Evolutionary conservation across 257 asterid species (phyloP).

Genomic region (Solanum ossicruentum): DNA sequence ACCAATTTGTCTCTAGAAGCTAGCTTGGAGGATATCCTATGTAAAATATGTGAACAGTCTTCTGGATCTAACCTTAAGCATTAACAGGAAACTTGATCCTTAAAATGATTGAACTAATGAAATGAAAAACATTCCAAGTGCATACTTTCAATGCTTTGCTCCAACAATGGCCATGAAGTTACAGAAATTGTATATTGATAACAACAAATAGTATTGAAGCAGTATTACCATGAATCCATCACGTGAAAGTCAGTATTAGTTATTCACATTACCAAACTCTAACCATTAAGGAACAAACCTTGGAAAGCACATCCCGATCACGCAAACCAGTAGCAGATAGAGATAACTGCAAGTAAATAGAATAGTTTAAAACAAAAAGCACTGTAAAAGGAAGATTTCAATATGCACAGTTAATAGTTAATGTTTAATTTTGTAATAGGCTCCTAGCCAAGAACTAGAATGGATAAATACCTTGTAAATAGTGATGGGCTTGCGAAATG

Average conservation of each 20-base stretch:
- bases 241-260: not conserved
- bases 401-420: not conserved
- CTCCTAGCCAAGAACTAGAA: not conserved
- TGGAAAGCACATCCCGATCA: conserved; percentile 84
- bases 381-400: not conserved
- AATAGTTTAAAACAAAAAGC: not conserved
- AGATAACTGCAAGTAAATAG: conserved; percentile 56
- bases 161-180: not conserved
- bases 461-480: not conserved
- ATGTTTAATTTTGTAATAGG: not conserved
- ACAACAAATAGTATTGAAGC: not conserved
- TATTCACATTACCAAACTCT: not conserved
- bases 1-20: not conserved
- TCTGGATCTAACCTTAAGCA: not conserved
- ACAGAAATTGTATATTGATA: not conserved
- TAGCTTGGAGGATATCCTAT: not conserved
- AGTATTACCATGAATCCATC: not conserved
- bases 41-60: not conserved
- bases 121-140: not conserved
- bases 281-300: conserved; percentile 43
- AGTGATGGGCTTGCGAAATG: not conserved
- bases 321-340: conserved; percentile 73
- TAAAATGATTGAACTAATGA: not conserved
- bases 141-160: not conserved
- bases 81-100: not conserved